These are phyloP conservation scores for Spathaspora hagerdaliae DNA, from an alignment of 805 yeast genomes.

Conservation along the genomic window DNA sequence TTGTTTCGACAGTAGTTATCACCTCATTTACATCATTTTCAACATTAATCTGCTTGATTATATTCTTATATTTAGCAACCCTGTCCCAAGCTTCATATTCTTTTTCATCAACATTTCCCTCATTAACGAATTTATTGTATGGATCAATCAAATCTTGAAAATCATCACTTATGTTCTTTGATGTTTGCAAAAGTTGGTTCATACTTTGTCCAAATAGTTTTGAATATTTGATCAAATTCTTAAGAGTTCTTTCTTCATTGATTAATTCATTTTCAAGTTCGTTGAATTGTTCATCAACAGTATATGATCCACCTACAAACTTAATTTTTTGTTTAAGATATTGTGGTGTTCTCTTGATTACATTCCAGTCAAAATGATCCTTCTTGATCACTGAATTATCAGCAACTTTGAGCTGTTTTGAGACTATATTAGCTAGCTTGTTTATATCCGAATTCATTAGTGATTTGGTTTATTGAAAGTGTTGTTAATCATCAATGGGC, in stretches of 20 bases:
- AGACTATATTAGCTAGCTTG: slow-evolving; percentile 4
- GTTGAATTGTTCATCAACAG: slow-evolving; percentile 39
- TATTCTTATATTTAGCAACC: slow-evolving; percentile 2
- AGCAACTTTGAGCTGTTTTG: slow-evolving; percentile 2
- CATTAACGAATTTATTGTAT: slow-evolving; percentile 3
- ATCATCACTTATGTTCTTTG: slow-evolving; percentile 1
- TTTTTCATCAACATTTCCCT: slow-evolving; percentile 7
- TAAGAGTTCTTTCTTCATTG: slow-evolving; percentile 12
- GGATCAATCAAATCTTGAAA: slow-evolving; percentile 8
- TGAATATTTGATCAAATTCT: slow-evolving; percentile 13
- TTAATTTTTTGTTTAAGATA: slow-evolving; percentile 24
- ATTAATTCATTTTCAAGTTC: slow-evolving; percentile 16
- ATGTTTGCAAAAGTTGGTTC: background rate
- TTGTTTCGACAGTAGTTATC: slow-evolving; percentile 8
- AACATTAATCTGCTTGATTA: slow-evolving; percentile 1
- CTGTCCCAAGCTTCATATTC: slow-evolving; percentile 14
- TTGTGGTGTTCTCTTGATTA: slow-evolving; percentile 29
- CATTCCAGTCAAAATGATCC: slow-evolving; percentile 20
- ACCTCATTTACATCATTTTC: slow-evolving; percentile 10
- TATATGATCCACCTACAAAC: slow-evolving; percentile 17
- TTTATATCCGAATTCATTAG: slow-evolving; percentile 4
- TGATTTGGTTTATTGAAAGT: too few relatives aligned
- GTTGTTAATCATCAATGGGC: too few relatives aligned
- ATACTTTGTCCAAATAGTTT: slow-evolving; percentile 1
- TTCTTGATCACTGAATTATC: slow-evolving; percentile 4